Percentiles rank a stretch among this genome's conserved stretches.
phyloP scores from a whole-genome alignment of 805 yeast species.

The Saccharomycopsis babjevae region DNA sequence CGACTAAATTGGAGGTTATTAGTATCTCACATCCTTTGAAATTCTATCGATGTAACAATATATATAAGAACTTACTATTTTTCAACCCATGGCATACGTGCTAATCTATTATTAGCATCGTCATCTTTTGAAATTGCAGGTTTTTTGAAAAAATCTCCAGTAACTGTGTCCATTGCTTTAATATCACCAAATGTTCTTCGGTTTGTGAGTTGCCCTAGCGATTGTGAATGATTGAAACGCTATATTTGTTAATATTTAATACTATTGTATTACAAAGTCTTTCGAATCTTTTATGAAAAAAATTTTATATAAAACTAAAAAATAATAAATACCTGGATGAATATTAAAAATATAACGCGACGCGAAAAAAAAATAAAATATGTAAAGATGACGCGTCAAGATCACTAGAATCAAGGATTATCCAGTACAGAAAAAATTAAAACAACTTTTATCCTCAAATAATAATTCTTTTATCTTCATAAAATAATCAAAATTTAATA shows the following conservation, averaged over 20 bases:
- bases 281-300: background rate
- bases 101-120: slow-evolving; percentile 2
- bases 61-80: slow-evolving; percentile 40
- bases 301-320: background rate
- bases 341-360: background rate
- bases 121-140: background rate
- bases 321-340: background rate
- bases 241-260: background rate
- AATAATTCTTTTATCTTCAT: background rate
- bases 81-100: slow-evolving; percentile 75
- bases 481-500: background rate
- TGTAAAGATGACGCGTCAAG: background rate
- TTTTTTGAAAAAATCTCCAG: slow-evolving; percentile 1
- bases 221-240: background rate
- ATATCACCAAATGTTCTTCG: background rate
- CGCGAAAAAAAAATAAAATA: background rate
- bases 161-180: slow-evolving; percentile 1
- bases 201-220: background rate
- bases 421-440: too few species aligned
- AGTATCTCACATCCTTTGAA: slow-evolving; percentile 1
- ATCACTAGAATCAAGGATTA: background rate
- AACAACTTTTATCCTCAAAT: too few species aligned
- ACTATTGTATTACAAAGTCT: too few species aligned
- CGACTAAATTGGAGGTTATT: slow-evolving; percentile 35
- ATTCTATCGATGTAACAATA: background rate